Base-by-base conservation (phyloP, 768 basidiomycete species). In the Leccinum uliginosum region DNA sequence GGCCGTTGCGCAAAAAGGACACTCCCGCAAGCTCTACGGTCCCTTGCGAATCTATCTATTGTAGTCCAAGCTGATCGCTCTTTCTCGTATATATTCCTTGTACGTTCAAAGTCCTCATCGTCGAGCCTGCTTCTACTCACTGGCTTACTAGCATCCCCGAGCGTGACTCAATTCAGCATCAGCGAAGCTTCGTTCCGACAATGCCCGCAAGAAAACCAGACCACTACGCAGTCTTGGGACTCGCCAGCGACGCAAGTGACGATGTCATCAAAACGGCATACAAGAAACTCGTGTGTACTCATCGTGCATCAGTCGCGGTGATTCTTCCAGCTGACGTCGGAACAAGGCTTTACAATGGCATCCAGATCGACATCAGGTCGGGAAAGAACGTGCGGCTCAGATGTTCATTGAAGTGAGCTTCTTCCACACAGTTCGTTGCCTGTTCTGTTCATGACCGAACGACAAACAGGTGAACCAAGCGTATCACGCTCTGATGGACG, bases 321-420 rank as follows among this genome's bases (percentile, higher is more conserved):
- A 57, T 61, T 71, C 55, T 64, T 57, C 63, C 49, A 49, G 44
- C 60, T 63, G 54, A 63, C 21, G 30, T 51, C 32, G 29, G 9
- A 58, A 35, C 30, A 59, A 80, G 85, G 84, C 83, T 61, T 72
- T 86, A 54, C 78, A 76, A 64, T 87, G 85, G 83, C 84, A 87
- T 61, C 84, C 85, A 59, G 84, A 86, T 71, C 83, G 83, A 58
- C 82, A 84, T 69, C 62, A 69, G 21, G 69, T 75, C 26, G 75
- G 79, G 57, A 82, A 79, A 65, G 80, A 84, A 55, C 67, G 68
- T 47, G 82, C 83, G 17, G 78, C 79, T 51, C 76, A 77, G 60
- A 75, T 75, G 63, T 87, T 87, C 69, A 75, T 82, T 49, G 78
- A 87, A 74, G 86, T 85, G 67, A 55, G 74, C 52, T 53, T 51